phyloP scores from a whole-genome alignment of 768 basidiomycete species.

The Leccinellum rugosiceps region DNA sequence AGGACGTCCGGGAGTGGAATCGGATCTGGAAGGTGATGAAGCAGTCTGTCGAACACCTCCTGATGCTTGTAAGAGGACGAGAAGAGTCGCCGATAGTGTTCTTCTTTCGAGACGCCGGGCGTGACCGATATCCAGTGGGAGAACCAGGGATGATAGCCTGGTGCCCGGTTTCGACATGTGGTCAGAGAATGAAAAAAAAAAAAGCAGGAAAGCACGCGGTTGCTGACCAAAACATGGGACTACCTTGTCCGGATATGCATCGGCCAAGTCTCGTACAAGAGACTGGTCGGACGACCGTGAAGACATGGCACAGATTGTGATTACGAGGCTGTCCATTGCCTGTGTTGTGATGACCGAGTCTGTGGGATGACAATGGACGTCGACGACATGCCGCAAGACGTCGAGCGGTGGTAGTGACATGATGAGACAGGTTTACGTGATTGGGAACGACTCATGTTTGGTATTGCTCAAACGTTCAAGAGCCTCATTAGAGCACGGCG shows the following conservation, averaged over 20 bases:
- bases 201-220: constrained; percentile 6
- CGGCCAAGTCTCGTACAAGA: constrained; percentile 65
- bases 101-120: constrained; percentile 47
- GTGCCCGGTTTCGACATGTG: too few relatives aligned
- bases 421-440: too few relatives aligned
- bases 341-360: constrained; percentile 54
- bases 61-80: constrained; percentile 36
- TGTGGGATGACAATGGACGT: constrained; percentile 92
- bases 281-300: constrained; percentile 63
- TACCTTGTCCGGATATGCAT: constrained; percentile 58
- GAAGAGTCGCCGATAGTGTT: constrained; percentile 77
- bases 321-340: constrained; percentile 53
- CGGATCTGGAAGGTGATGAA: constrained; percentile 72
- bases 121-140: constrained; percentile 66
- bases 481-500: neutral
- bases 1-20: constrained; percentile 58
- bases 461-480: too few relatives aligned
- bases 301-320: constrained; percentile 85
- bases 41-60: constrained; percentile 51
- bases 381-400: constrained; percentile 69
- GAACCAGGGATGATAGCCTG: constrained; percentile 96
- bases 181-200: too few relatives aligned
- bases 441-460: too few relatives aligned
- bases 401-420: constrained; percentile 24
- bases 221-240: constrained; percentile 86